These are phyloP conservation scores for Chlamydomonas eustigma DNA, from an alignment of 139 green algal species.

Conservation along the genomic window DNA sequence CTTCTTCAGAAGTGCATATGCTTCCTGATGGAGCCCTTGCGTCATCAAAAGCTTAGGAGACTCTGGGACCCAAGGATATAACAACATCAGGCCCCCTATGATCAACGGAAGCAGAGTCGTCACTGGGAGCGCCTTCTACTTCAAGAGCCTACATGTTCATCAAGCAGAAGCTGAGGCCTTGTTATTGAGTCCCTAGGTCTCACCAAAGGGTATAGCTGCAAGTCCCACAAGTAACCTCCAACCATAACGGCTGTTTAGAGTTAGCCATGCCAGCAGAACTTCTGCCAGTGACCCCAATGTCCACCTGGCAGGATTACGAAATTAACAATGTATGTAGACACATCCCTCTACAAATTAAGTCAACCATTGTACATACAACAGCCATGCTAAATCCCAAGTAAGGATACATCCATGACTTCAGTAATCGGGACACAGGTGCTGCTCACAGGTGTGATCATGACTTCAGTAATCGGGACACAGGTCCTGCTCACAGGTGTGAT, in stretches of 20 bases:
- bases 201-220: not conserved
- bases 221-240: not conserved
- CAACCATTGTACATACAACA: too few species aligned
- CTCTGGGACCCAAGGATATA: not conserved
- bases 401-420: too few species aligned
- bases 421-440: too few species aligned
- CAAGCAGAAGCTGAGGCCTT: not conserved
- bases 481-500: too few species aligned
- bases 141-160: too few species aligned
- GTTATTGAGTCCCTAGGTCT: not conserved
- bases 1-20: not conserved
- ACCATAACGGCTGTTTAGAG: not conserved
- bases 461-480: too few species aligned
- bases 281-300: not conserved
- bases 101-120: not conserved
- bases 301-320: constrained; percentile 6
- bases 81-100: not conserved
- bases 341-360: too few species aligned
- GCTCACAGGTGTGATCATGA: too few species aligned
- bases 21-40: not conserved
- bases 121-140: too few species aligned
- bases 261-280: not conserved
- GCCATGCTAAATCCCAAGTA: too few species aligned
- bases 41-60: constrained; percentile 6
- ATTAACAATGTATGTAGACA: too few species aligned